Base-by-base conservation (phyloP, 176 grass and related monocot species). In the Cenchrus purpureus region DNA sequence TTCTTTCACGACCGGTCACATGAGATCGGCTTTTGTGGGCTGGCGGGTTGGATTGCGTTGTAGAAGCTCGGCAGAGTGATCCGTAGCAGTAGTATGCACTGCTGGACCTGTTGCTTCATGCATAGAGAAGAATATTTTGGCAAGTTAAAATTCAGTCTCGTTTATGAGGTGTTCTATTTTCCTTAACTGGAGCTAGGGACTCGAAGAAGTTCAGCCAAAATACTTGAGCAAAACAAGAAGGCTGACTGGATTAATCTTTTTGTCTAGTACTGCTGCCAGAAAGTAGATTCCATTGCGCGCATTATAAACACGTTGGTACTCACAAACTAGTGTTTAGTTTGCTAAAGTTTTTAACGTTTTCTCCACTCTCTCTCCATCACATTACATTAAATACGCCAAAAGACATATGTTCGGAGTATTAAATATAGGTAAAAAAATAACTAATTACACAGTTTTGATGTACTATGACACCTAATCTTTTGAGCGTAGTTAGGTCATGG, bases 261-360 rank as follows among this genome's bases (percentile, higher is more conserved):
- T 75, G 48, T 42, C 34, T 34, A 59, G 25, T 34, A 22, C 56
- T 52, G 45, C 4, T 58, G 32, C 40, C 12, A 28, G 3, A 10
- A 10, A 46, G 22, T 43, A 73, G 73, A 85, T 70, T 59, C 22
- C 84, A 64, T 6, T 76, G 45, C 76, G 51, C 29, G 6, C 57
- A 55, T 55, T 65, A 64, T 19, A 86, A 79, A 79, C 68, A 80
- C 57, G 48, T 54, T 65, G 76, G 79, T 72, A 63, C 56, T 71
- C 1, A 11, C 56, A 31, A 42, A 15, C 8, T 57, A 13, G 31
- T 1, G 31, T 31, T 31, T 31, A 1, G 31, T n/a, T n/a, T n/a
- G n/a, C n/a, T n/a, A n/a, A n/a, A n/a, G n/a, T n/a, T n/a, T n/a
- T n/a, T n/a, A n/a, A n/a, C n/a, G n/a, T n/a, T n/a, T n/a, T n/a